Percentiles rank a stretch among this genome's conserved stretches.
These are phyloP conservation scores for Tulasnella sp. DNA, from an alignment of 768 basidiomycete species.

Conservation along the genomic window DNA sequence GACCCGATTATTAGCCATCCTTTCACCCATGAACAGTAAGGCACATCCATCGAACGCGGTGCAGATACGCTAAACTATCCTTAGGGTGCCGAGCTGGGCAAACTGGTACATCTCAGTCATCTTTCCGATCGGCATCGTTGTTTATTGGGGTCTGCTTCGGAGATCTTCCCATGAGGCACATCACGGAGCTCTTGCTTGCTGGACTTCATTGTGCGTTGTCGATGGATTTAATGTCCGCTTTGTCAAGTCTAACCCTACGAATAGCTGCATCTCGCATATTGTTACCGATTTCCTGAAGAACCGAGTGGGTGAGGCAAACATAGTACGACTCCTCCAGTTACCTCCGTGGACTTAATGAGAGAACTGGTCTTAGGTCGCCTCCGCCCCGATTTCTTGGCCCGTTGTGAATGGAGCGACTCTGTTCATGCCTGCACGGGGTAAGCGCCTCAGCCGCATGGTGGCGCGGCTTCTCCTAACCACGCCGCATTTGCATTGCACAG, in stretches of 20 bases:
- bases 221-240: conserved; percentile 19
- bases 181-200: conserved; percentile 54
- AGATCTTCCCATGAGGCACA: conserved; percentile 52
- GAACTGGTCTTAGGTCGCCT: conserved; percentile 41
- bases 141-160: conserved; percentile 40
- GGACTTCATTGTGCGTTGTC: conserved; percentile 39
- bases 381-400: conserved; percentile 62
- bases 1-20: conserved; percentile 54
- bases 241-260: background rate
- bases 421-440: conserved; percentile 55
- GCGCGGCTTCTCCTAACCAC: conserved; percentile 19
- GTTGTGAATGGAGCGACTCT: conserved; percentile 57
- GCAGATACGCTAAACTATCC: background rate
- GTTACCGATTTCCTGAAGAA: conserved; percentile 55
- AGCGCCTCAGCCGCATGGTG: background rate
- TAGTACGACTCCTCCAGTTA: background rate
- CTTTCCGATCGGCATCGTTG: conserved; percentile 45
- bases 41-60: background rate
- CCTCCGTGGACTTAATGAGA: background rate
- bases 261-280: conserved; percentile 46
- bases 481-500: conserved; percentile 33
- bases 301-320: conserved; percentile 46
- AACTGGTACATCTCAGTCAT: conserved; percentile 45
- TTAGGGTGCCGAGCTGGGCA: conserved; percentile 44
- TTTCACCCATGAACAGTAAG: conserved; percentile 50